Evolutionary conservation across 164 flowering plant species (phyloP).

Genomic region (Chloranthus sessilifolius): DNA sequence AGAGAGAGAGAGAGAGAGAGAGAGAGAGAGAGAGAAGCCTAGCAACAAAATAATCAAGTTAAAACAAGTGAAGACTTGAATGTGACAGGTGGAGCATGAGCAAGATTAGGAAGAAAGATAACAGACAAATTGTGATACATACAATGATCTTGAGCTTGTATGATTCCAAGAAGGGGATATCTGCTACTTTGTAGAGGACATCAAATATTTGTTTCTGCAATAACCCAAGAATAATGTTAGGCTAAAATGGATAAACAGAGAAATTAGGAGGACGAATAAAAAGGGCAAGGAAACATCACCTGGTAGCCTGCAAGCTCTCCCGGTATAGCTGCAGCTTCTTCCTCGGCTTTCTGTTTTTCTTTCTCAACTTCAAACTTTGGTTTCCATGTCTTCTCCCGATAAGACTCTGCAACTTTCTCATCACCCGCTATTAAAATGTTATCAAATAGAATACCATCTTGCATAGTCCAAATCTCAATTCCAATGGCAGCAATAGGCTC

Average conservation of each 20-base stretch:
- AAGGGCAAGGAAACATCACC: slow-evolving; percentile 42
- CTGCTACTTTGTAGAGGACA: slow-evolving; percentile 67
- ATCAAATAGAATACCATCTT: slow-evolving; percentile 95
- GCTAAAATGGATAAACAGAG: not conserved
- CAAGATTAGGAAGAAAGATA: too few species aligned
- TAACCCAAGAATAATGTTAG: too few species aligned
- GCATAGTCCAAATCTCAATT: slow-evolving; percentile 99
- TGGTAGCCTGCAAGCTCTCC: slow-evolving; percentile 55
- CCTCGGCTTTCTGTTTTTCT: slow-evolving; percentile 85
- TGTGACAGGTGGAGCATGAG: too few species aligned
- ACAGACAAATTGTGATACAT: too few species aligned
- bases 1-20: too few species aligned
- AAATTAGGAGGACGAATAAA: not conserved
- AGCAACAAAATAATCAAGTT: too few species aligned
- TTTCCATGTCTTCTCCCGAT: slow-evolving; percentile 67
- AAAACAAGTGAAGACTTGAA: too few species aligned
- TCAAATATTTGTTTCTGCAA: slow-evolving; percentile 81
- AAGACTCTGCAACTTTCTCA: slow-evolving; percentile 65
- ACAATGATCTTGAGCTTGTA: slow-evolving; percentile 62
- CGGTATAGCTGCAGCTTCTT: slow-evolving; percentile 38
- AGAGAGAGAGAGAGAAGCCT: too few species aligned
- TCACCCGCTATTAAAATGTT: slow-evolving; percentile 67
- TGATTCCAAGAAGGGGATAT: slow-evolving; percentile 63
- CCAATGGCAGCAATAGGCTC: slow-evolving; percentile 93
- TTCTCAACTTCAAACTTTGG: slow-evolving; percentile 79